Evolutionary conservation across 177 flowering plant species (phyloP).

Genomic region (Vitis hybrid): DNA sequence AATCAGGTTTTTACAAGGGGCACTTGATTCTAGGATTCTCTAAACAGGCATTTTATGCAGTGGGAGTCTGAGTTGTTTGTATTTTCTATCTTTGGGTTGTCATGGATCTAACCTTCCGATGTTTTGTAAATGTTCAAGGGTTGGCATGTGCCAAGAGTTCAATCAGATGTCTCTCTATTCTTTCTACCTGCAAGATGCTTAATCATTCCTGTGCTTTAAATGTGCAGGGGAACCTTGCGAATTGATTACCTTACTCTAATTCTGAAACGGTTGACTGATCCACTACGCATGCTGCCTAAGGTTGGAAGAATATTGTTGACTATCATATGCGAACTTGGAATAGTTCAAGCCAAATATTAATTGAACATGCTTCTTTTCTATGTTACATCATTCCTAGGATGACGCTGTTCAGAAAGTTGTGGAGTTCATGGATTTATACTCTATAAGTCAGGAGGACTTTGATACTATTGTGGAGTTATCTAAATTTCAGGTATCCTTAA

Average conservation of each 20-base stretch:
- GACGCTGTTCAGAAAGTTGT: conserved; percentile 83
- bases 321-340: neutral
- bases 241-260: conserved; percentile 75
- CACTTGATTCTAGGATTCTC: too few relatives aligned
- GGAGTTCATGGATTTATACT: conserved; percentile 86
- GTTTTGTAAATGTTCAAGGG: too few relatives aligned
- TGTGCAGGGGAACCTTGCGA: conserved; percentile 69
- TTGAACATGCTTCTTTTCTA: conserved; percentile 3
- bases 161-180: too few relatives aligned
- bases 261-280: conserved; percentile 65
- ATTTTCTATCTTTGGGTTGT: too few relatives aligned
- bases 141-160: too few relatives aligned
- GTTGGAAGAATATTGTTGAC: conserved; percentile 29
- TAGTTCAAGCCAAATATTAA: neutral
- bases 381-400: conserved; percentile 49
- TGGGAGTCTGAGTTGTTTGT: too few relatives aligned
- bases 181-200: conserved; percentile 4
- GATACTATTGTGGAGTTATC: conserved; percentile 82
- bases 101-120: too few relatives aligned
- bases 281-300: conserved; percentile 77
- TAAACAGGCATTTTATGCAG: too few relatives aligned
- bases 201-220: conserved; percentile 9
- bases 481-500: conserved; percentile 59
- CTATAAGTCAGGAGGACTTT: conserved; percentile 86
- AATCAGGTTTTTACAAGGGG: too few relatives aligned